phyloP scores from a whole-genome alignment of 2,329 filamentous ascomycete species.

The Chrysosphaeria jannelii region DNA sequence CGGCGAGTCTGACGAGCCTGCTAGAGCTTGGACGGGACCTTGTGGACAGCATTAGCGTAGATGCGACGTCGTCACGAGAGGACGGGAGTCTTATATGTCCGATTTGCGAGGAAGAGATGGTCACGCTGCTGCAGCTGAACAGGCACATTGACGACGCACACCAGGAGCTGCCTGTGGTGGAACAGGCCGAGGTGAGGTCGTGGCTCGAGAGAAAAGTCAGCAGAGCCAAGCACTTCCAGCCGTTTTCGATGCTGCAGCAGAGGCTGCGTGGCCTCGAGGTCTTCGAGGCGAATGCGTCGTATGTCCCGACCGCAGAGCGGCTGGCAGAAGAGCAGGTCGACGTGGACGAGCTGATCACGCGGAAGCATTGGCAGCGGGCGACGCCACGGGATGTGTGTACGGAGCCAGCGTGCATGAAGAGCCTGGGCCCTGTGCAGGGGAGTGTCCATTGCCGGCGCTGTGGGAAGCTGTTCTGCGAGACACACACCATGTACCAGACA shows the following conservation, averaged over 20 bases:
- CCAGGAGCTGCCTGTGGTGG: conserved; percentile 61
- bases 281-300: conserved; percentile 68
- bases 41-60: conserved; percentile 47
- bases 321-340: conserved; percentile 18
- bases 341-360: conserved; percentile 70
- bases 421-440: conserved; percentile 49
- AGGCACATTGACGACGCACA: conserved; percentile 62
- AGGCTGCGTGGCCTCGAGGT: conserved; percentile 79
- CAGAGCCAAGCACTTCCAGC: conserved; percentile 81
- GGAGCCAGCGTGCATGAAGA: conserved; percentile 60
- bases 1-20: conserved; percentile 22
- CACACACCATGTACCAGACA: conserved; percentile 99
- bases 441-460: conserved; percentile 85
- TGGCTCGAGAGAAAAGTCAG: conserved; percentile 91
- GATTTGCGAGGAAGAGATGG: conserved; percentile 98
- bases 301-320: conserved; percentile 5
- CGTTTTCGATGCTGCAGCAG: conserved; percentile 70
- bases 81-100: conserved; percentile 56
- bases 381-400: conserved; percentile 52
- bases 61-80: conserved; percentile 19
- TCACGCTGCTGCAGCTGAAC: conserved; percentile 81
- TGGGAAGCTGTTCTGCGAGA: conserved; percentile 79
- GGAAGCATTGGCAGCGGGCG: conserved; percentile 63
- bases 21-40: conserved; percentile 48
- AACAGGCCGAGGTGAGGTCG: conserved; percentile 83